Base-by-base conservation (phyloP, 192 early-diverging fungal species). In the Backusella psychrophila region DNA sequence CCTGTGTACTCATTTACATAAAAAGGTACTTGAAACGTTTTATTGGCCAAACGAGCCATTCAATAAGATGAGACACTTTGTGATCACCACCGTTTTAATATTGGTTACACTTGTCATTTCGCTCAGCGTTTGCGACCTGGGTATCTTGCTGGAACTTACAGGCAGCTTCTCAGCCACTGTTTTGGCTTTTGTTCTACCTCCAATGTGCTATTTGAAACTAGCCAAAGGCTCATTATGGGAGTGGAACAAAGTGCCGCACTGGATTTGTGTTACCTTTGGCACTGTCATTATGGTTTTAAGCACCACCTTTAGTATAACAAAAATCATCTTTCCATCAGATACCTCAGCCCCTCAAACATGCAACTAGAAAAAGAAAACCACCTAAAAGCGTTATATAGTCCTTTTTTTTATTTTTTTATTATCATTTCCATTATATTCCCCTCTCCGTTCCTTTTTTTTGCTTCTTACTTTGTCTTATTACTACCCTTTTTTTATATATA, bases 131-230 rank as follows among this genome's bases (percentile, higher is more conserved):
- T 93, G 92, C 67, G 89, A 96, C 75, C 78, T 97, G 53, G 96
- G 96, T 4, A 89, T 96, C 71, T 84, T 97, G 15, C 82, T 97
- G 26, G 96, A 97, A 81, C 75, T 97, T 26, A 96, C 95, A 4
- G 95, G 95, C 31, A 94, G 93, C 4, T 88, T 96, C 84, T 94
- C 96, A 1, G 95, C 95, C 0, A 94, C 95, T 15, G 91, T 93
- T 34, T 78, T 96, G 79, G 95, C 96, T 2, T 97, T 92, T 82
- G 95, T 97, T 56, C 71, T 97, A 53, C 96, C 96, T 15, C 90
- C 96, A 0, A 85, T 89, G 0, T 96, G 94, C 69, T 96, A 91
- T 78, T 81, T 96, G 38, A 89, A 90, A 69, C 77, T 97, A 69
- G 80, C 91, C 0, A 87, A 89, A 15, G 93, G 91, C 0, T 78